Base-by-base conservation (phyloP, 2,329 filamentous ascomycete species). In the Diaporthe citriasiana region DNA sequence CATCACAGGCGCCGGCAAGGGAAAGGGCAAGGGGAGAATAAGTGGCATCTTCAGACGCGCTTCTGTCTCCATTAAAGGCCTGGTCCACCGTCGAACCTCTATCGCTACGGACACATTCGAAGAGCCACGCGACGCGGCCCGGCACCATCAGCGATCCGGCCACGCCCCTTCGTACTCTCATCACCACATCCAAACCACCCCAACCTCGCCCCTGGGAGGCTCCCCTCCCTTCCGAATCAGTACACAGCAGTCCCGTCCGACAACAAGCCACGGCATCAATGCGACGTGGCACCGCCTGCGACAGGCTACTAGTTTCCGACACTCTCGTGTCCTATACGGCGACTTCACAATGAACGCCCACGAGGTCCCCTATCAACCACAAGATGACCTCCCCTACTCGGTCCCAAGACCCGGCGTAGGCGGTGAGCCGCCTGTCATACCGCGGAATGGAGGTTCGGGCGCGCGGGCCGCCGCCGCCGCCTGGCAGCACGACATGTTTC, bases 401-500 rank as follows among this genome's bases (percentile, higher is more conserved):
- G 79, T 79, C n/a, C 85, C 86, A 0, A 80, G 89, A 5, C 88
- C 89, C 3, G 88, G 87, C 4, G 82, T 85, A 73, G 86, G 86
- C 40, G 83, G 83, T 42, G 89, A 88, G 73, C 91, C 91, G 6
- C 90, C 91, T 0, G 82, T 91, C 73, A 92, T 93, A 38, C 91
- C 91, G 4, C 83, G 83, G 15, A 87, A 91, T 71, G 89, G 87
- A 0, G 90, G 91, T 47, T 88, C 87, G n/a, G 90, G 89, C 1
- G 90, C 90, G 40, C 90, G 91, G 73, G 89, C 90, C 27, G 83
- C 85, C 10, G 88, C 90, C 0, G 90, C 88, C 4, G 90, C 89
- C 15, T 85, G 89, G 72, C 89, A 91, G 77, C 90, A 91, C 77
- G 88, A 90, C 70, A 85, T 79, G 40, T 76, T 79, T 59, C 76